These are phyloP conservation scores for Fusarium pseudocircinatum DNA, from an alignment of 2,329 filamentous ascomycete genomes.

Conservation along the genomic window DNA sequence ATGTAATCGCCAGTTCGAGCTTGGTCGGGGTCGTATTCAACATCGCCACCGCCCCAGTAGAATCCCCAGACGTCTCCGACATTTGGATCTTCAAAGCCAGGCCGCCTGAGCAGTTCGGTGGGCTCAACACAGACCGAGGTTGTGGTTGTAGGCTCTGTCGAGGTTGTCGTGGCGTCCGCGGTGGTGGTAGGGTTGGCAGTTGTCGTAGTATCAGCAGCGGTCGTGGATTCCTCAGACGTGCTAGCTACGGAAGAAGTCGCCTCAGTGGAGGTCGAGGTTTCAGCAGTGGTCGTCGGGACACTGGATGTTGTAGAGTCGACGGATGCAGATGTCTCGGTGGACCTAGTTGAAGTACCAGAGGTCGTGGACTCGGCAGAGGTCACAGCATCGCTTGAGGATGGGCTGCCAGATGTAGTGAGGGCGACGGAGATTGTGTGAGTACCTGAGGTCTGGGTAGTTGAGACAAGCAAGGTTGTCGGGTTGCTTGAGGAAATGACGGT, in stretches of 20 bases:
- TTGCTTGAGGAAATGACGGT: not conserved
- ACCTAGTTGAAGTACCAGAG: not conserved
- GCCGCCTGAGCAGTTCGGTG: not conserved
- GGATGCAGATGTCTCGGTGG: not conserved
- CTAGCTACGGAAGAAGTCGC: not conserved
- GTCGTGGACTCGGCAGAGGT: not conserved
- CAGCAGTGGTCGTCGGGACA: not conserved
- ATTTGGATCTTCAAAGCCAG: not conserved
- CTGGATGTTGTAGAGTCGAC: not conserved
- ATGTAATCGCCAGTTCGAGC: not conserved
- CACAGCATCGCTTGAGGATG: not conserved
- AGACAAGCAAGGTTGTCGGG: not conserved
- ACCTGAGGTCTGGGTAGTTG: not conserved
- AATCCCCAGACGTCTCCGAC: not conserved
- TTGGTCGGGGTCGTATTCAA: rapidly evolving
- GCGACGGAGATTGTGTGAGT: not conserved
- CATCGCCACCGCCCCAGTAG: not conserved
- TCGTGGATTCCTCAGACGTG: rapidly evolving
- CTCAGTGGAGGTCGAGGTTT: not conserved
- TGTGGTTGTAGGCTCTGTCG: slow-evolving; percentile 1
- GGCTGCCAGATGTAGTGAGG: not conserved
- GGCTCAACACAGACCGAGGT: slow-evolving; percentile 4
- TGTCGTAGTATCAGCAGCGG: not conserved
- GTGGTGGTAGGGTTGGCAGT: not conserved
- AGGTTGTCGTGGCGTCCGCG: not conserved